Evolutionary conservation across 208 protist species (phyloP), one percentile per base, ranked within the genome.

Genomic region (Crithidia bombi): DNA sequence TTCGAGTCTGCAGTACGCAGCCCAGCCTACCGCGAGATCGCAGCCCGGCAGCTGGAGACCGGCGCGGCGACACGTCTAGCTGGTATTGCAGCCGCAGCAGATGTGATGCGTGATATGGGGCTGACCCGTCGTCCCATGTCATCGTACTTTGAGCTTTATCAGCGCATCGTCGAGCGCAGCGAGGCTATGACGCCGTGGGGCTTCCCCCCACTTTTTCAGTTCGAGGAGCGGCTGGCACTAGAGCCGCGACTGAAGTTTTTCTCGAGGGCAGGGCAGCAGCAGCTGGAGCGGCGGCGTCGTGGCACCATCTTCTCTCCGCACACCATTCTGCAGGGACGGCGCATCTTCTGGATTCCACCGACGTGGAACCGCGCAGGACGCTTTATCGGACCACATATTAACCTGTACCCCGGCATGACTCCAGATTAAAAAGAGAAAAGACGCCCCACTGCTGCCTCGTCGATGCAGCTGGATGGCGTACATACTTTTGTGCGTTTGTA

Each of bases 151-250:
- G 92, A 96, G 73, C 73, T 96, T 28, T 96, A 95, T 65, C 89
- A 96, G 73, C 92, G 92, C 57, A 96, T 96, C 46, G 87, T 91
- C 52, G 92, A 96, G 82, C 80, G 92, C 47, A 93, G 86, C 28
- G 92, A 96, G 77, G 89, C 87, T 15, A 94, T 96, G 87, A 96
- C 89, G 49, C 92, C 92, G 62, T 96, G 92, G 90, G 92, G 89
- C 32, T 96, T 96, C 50, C 92, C 92, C 0, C 92, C 92, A n/a
- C 79, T 96, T 26, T 94, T 93, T 72, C 92, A 96, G 75, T 96
- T 96, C 68, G 92, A 96, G 52, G 89, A 96, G 73, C 89, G 92
- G 5, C 81, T 96, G 26, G 69, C 89, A 28, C 79, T 96, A 32
- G 86, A 95, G 79, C 89, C 89, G 51, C 80, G 92, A 23, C 79